phyloP scores from a whole-genome alignment of 176 grass and related monocot species.

The Tuctoria greenei region DNA sequence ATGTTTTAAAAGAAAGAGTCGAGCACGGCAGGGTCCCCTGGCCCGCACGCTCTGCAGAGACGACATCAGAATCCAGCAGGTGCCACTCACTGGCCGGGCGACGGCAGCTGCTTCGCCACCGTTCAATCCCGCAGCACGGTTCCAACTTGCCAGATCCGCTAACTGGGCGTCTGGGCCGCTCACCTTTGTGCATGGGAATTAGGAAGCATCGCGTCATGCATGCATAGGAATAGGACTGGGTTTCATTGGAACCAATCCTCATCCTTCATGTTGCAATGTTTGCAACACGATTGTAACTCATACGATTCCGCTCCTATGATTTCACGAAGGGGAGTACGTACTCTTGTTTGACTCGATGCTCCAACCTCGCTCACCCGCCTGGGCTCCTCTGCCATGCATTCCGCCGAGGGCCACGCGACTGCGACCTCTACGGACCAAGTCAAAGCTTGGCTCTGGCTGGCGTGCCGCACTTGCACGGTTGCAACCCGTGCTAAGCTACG shows the following conservation, averaged over 20 bases:
- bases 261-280: too few species aligned
- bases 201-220: too few species aligned
- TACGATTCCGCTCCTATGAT: too few species aligned
- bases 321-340: too few species aligned
- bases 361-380: too few species aligned
- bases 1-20: not conserved
- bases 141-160: conserved; percentile 19
- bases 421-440: not conserved
- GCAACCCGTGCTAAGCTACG: not conserved
- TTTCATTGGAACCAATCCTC: too few species aligned
- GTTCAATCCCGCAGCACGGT: not conserved
- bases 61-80: not conserved
- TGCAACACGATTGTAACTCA: too few species aligned
- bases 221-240: too few species aligned
- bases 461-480: not conserved
- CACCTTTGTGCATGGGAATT: too few species aligned
- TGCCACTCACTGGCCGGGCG: not conserved
- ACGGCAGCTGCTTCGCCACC: not conserved
- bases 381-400: not conserved
- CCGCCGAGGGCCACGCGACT: not conserved
- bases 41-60: not conserved
- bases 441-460: not conserved
- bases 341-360: too few species aligned
- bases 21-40: not conserved
- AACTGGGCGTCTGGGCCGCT: too few species aligned